These are phyloP conservation scores for Guadua angustifolia DNA, from an alignment of 176 grass and related monocot genomes.

Conservation along the genomic window DNA sequence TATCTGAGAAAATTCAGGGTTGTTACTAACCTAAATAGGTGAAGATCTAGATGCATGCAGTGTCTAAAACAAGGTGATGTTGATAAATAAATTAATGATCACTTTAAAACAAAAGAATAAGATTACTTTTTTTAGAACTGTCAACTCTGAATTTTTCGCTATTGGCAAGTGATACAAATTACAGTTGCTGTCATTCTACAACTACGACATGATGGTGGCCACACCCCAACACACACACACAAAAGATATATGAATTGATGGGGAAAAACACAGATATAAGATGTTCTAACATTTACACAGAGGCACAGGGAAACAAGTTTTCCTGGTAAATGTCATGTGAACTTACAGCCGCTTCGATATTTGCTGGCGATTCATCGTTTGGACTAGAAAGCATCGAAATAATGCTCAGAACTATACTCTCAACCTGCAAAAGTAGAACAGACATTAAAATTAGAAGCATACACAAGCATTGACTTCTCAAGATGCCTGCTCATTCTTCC, in stretches of 20 bases:
- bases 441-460: constrained; percentile 17
- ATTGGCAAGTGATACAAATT: background rate
- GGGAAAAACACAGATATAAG: background rate
- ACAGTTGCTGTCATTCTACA: background rate
- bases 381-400: constrained; percentile 96
- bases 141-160: background rate
- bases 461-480: background rate
- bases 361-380: constrained; percentile 87
- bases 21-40: background rate
- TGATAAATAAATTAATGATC: background rate
- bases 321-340: constrained; percentile 21
- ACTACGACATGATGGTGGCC: background rate
- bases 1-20: background rate
- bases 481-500: background rate
- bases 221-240: too few species aligned
- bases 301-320: constrained; percentile 18
- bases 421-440: constrained; percentile 59
- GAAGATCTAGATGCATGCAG: background rate
- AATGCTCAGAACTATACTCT: constrained; percentile 95
- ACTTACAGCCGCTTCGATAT: constrained; percentile 94
- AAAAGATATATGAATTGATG: background rate
- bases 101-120: background rate
- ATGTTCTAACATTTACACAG: background rate
- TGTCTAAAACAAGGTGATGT: background rate
- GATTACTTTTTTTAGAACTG: background rate